Conservation (phyloP, 805 yeast species). For the Pachysolen tannophilus region DNA sequence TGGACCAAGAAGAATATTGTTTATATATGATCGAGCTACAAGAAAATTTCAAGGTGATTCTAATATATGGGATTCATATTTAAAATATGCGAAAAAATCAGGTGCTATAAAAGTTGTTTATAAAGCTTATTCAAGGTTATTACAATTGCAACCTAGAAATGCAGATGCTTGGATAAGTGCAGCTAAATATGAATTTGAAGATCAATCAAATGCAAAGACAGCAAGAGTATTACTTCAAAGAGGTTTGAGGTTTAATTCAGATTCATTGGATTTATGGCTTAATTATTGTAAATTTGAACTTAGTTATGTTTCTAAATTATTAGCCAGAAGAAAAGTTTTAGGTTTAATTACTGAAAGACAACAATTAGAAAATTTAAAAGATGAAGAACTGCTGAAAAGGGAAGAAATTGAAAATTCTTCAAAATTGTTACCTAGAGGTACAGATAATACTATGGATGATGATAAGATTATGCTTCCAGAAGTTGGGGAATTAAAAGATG, state of each 20-base stretch:
- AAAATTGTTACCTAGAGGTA: slow-evolving; percentile 7
- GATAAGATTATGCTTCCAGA: slow-evolving; percentile 39
- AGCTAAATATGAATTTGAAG: slow-evolving; percentile 88
- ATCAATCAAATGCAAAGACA: slow-evolving; percentile 80
- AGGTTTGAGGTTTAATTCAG: slow-evolving; percentile 77
- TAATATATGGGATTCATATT: slow-evolving; percentile 69
- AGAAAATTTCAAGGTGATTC: slow-evolving; percentile 72
- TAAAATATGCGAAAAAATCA: slow-evolving; percentile 56
- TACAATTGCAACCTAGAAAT: slow-evolving; percentile 87
- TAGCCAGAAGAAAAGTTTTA: slow-evolving; percentile 76
- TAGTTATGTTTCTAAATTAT: slow-evolving; percentile 72
- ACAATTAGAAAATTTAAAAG: slow-evolving; percentile 41
- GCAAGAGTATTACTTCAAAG: slow-evolving; percentile 82
- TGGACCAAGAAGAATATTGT: slow-evolving; percentile 70
- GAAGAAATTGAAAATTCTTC: slow-evolving; percentile 12
- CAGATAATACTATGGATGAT: slow-evolving; percentile 25
- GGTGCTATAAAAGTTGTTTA: slow-evolving; percentile 69
- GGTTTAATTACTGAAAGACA: slow-evolving; percentile 71
- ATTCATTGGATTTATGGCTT: slow-evolving; percentile 65
- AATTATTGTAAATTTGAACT: slow-evolving; percentile 86
- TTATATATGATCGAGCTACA: slow-evolving; percentile 77
- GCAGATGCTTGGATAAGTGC: slow-evolving; percentile 91
- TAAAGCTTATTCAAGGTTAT: slow-evolving; percentile 65
- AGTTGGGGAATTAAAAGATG: slow-evolving; percentile 47
- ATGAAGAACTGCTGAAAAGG: slow-evolving; percentile 34